Conservation (phyloP, 2,329 filamentous ascomycete genomes). For the Ceratocystis papillata region DNA sequence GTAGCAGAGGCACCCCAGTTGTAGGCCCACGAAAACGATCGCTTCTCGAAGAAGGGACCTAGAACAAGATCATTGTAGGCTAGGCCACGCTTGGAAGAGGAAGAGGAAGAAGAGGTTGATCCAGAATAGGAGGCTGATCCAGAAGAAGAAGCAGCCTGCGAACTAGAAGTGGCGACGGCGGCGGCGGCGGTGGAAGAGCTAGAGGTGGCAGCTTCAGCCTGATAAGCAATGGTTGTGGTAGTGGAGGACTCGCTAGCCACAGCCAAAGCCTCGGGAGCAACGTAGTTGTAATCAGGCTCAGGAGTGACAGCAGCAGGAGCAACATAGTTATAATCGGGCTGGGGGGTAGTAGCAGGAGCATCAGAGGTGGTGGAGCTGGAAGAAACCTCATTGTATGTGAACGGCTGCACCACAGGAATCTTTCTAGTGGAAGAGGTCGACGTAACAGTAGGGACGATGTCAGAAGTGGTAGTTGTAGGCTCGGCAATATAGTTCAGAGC, state of each 20-base stretch:
- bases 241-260: conserved; percentile 26
- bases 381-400: not conserved
- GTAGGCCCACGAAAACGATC: conserved; percentile 47
- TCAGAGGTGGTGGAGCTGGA: not conserved
- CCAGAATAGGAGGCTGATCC: conserved; percentile 22
- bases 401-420: conserved; percentile 4
- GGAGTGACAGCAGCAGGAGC: not conserved
- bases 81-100: conserved; percentile 51
- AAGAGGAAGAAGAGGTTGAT: conserved; percentile 22
- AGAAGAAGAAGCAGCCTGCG: conserved; percentile 25
- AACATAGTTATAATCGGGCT: not conserved
- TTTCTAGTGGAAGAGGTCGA: conserved; percentile 15
- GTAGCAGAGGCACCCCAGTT: conserved; percentile 51
- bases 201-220: conserved; percentile 24
- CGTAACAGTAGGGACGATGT: not conserved
- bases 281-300: not conserved
- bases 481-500: not conserved
- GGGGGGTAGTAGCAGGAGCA: not conserved
- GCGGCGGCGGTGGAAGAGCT: conserved; percentile 23
- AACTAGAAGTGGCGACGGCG: conserved; percentile 21
- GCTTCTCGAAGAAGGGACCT: conserved; percentile 37
- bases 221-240: conserved; percentile 22
- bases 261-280: conserved; percentile 17
- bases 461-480: conserved; percentile 6
- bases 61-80: conserved; percentile 53